Percentiles rank a stretch among this genome's conserved stretches.
Evolutionary conservation across 768 basidiomycete species (phyloP).

Genomic region (Termitomyces sp.): DNA sequence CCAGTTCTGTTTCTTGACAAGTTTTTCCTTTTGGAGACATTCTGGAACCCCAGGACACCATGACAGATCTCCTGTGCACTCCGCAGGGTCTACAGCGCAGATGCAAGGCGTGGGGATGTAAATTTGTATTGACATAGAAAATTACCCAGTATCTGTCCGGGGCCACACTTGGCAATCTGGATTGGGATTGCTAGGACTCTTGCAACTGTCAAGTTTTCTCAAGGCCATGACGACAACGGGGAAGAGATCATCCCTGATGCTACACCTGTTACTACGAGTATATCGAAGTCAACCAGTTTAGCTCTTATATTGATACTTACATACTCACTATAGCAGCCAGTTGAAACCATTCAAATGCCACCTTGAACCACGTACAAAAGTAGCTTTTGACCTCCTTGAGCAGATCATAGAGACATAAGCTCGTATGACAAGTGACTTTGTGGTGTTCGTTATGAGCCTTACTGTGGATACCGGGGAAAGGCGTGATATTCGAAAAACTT

Average conservation of each 20-base stretch:
- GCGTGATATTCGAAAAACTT: not conserved
- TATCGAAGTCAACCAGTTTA: not conserved
- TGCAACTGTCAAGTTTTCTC: too few species aligned
- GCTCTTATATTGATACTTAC: not conserved
- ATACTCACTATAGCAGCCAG: constrained; percentile 8
- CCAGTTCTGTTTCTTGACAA: too few species aligned
- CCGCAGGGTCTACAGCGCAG: too few species aligned
- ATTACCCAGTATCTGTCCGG: too few species aligned
- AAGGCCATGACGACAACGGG: constrained; percentile 11
- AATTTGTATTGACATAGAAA: too few species aligned
- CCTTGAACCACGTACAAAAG: constrained; percentile 16
- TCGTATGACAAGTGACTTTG: not conserved
- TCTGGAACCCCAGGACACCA: too few species aligned
- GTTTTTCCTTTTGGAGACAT: too few species aligned
- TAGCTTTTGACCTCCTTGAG: not conserved
- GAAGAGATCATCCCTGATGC: constrained; percentile 9
- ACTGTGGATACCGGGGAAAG: not conserved
- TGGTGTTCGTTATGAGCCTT: not conserved
- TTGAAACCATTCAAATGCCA: constrained; percentile 18
- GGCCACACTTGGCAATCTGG: too few species aligned
- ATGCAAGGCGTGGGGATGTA: too few species aligned
- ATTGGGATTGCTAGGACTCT: too few species aligned
- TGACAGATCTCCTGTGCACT: too few species aligned
- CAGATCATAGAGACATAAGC: not conserved
- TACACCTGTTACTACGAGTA: not conserved